Evolutionary conservation across 305 asterid species (phyloP), one percentile per base, ranked within the genome.

Genomic region (Salvia sclarea): DNA sequence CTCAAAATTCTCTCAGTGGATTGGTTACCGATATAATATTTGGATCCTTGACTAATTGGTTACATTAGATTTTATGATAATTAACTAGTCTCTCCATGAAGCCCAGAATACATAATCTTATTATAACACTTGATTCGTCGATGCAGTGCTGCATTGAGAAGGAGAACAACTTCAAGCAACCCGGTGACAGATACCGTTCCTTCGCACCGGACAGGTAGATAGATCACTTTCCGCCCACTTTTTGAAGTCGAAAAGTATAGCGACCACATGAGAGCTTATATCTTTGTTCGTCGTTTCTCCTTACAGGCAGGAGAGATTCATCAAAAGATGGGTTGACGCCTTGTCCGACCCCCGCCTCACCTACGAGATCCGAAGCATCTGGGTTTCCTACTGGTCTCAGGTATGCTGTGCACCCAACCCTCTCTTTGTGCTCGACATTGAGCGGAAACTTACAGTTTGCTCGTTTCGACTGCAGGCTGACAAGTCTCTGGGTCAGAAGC

Each of bases 131-230:
- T 61, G 31, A 6, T 45, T 60, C 55, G 33, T 35, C 38, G 6
- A 70, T 71, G 57, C 82, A 91, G 96, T 16, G 70, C 77, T 76
- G 87, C 49, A 88, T 91, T 37, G 86, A 76, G 76, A 90, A 88
- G 81, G 98, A 93, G 84, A 93, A 93, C 83, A 90, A 93, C 91
- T 93, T 93, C 67, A 93, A 90, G 87, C 95, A 90, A 69, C 94
- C 98, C 4, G 98, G 98, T 9, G 98, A 88, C 71, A 83, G 92
- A 73, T 93, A 84, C 86, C 90, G 95, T 57, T 85, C 98, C 47
- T 88, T 82, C 79, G 75, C 79, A 30, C 81, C 91, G 5, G 93
- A 84, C 68, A 88, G 97, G 97, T 91, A 81, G 11, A 35, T 8
- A 50, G 48, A 35, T 53, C 38, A 47, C 69, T 12, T 59, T 33